These are phyloP conservation scores for Luffa acutangula DNA, from an alignment of 306 rosid species.

Conservation along the genomic window DNA sequence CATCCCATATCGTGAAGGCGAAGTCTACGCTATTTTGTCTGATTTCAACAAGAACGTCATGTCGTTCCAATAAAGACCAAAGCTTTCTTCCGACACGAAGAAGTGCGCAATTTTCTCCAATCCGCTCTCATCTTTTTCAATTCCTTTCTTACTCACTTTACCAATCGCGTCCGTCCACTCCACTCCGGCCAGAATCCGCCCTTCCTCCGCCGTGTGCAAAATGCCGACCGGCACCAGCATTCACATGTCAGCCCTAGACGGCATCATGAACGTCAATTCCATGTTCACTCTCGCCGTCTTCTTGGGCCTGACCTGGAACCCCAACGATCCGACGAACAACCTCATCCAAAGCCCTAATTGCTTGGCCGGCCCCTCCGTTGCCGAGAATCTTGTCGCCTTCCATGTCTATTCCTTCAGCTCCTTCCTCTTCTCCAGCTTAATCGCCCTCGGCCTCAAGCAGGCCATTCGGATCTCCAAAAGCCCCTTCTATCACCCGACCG, in stretches of 20 bases:
- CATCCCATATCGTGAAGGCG: background rate
- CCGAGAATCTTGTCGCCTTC: conserved; percentile 65
- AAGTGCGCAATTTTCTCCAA: background rate
- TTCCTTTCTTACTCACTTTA: background rate
- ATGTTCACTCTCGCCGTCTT: conserved; percentile 82
- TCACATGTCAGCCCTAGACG: conserved; percentile 68
- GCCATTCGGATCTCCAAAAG: conserved; percentile 52
- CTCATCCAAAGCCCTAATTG: conserved; percentile 35
- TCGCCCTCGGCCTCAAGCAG: conserved; percentile 79
- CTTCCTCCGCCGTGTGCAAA: background rate
- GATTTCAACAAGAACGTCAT: background rate
- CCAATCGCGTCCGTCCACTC: background rate
- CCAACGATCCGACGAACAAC: conserved; percentile 43
- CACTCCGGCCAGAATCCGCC: background rate
- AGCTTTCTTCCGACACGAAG: background rate
- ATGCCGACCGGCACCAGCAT: conserved; percentile 50
- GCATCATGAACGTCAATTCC: conserved; percentile 76
- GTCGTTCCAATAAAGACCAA: background rate
- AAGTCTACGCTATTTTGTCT: background rate
- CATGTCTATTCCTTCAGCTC: conserved; percentile 96
- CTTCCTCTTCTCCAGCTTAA: conserved; percentile 92
- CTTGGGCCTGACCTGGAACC: conserved; percentile 75
- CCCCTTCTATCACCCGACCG: conserved; percentile 34
- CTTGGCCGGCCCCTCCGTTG: conserved; percentile 39
- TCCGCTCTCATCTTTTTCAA: background rate